Base-by-base conservation (phyloP, 2,329 filamentous ascomycete species). In the Botryotinia convoluta region DNA sequence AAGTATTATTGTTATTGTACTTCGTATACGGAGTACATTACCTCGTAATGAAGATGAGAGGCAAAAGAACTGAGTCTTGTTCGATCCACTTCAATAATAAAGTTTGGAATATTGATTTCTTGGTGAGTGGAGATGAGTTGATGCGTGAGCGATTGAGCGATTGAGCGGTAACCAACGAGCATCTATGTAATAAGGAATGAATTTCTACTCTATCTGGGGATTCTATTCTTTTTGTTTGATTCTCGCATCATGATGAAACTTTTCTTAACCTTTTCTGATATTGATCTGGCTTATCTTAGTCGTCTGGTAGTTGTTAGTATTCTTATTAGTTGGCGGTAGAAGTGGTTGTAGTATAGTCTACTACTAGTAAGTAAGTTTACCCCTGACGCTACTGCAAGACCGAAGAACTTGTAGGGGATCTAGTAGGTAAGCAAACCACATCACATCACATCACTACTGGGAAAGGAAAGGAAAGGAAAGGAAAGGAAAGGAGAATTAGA, bases 21-120 rank as follows among this genome's bases (percentile, higher is more conserved):
- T n/a, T 29, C 51, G 51, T 54, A 51, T 35, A 60, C 32, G 18
- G 20, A 59, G 16, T 1, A 51, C 10, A 60, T 35, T 60, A 35
- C 22, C 32, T 22, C 29, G 57, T 35, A 12, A 35, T 32, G 54
- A 20, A 59, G 54, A 8, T 60, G 57, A 26, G 35, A 16, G 4
- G 12, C 1, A 14, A 39, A 37, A 61, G 35, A n/a, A 61, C 26
- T 61, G 5, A 26, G 22, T 39, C 59, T 26, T 32, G 22, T 8
- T 37, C 59, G 22, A 61, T 37, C 35, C 59, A 61, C 59, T 61
- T 6, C 5, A 8, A 18, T 4, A 29, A 54, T 37, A 61, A 61
- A 61, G 32, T 32, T 61, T 61, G 59, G 59, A n/a, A 61, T 37
- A 61, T 39, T 39, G 32, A 61, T 61, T 61, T 61, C 59, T 61